Conservation (phyloP, 257 asterid species). For the Solanum pennellii region DNA sequence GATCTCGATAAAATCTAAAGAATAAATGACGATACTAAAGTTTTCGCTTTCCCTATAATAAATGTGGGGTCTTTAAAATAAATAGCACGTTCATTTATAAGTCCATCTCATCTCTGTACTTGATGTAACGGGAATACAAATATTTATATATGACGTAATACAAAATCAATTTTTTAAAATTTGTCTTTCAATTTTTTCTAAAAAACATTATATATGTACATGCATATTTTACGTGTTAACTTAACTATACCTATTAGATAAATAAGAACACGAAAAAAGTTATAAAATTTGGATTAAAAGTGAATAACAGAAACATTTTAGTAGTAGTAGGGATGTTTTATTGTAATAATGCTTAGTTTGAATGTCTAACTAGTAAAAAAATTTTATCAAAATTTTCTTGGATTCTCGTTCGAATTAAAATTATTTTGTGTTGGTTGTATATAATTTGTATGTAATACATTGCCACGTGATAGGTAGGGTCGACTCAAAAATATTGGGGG, state of each 20-base stretch:
- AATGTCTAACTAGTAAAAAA: too few relatives aligned
- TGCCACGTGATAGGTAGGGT: too few relatives aligned
- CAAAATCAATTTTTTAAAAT: too few relatives aligned
- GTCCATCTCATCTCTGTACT: background rate
- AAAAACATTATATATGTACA: too few relatives aligned
- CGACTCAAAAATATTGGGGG: too few relatives aligned
- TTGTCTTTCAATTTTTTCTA: too few relatives aligned
- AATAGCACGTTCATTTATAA: background rate
- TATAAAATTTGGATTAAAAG: too few relatives aligned
- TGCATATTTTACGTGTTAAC: too few relatives aligned
- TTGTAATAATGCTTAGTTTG: background rate
- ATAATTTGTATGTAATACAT: too few relatives aligned
- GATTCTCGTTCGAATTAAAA: background rate
- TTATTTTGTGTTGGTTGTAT: background rate
- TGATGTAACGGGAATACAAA: background rate
- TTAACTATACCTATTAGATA: background rate
- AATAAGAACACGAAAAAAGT: too few relatives aligned
- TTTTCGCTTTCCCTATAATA: background rate
- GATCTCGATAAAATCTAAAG: background rate
- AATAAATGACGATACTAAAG: background rate
- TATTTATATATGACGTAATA: background rate
- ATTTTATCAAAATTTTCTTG: too few relatives aligned
- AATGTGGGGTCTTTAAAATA: background rate
- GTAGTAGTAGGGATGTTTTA: background rate
- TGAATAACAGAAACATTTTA: background rate